Conservation (phyloP, 208 protist species). For the Leishmania tarentolae region DNA sequence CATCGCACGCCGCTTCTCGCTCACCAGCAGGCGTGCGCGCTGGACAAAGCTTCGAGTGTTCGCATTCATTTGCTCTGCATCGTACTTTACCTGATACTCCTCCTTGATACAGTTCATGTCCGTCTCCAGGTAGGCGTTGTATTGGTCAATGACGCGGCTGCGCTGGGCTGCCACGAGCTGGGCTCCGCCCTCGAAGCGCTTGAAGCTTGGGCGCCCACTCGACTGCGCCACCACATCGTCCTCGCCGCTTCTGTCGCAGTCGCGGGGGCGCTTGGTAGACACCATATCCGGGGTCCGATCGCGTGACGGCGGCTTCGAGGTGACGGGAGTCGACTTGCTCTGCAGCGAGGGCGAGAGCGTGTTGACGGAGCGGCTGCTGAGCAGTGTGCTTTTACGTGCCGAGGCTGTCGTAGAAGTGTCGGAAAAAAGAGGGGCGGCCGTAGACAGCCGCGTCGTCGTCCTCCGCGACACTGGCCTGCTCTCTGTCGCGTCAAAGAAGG, state of each 20-base stretch:
- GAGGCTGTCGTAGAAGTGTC: not conserved
- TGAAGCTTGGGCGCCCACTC: constrained; percentile 23
- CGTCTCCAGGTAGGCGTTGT: constrained; percentile 45
- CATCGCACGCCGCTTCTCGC: constrained; percentile 38
- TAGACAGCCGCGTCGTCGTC: constrained; percentile 10
- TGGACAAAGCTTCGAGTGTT: constrained; percentile 41
- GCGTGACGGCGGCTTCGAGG: constrained; percentile 15
- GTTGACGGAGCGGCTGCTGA: constrained; percentile 32
- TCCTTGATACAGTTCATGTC: constrained; percentile 67
- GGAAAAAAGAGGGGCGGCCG: constrained; percentile 8
- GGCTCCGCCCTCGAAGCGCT: constrained; percentile 24
- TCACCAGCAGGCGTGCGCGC: constrained; percentile 29
- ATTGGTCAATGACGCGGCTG: constrained; percentile 37
- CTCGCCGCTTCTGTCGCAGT: constrained; percentile 4
- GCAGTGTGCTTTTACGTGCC: constrained; percentile 23
- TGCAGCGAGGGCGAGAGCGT: constrained; percentile 4
- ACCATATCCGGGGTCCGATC: constrained; percentile 30
- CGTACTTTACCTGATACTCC: constrained; percentile 65
- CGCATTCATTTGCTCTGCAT: constrained; percentile 44
- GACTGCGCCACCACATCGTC: constrained; percentile 3
- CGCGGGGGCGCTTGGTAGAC: constrained; percentile 26
- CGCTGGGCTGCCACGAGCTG: constrained; percentile 36
- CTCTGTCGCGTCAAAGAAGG: constrained; percentile 41
- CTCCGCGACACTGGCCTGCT: constrained; percentile 18
- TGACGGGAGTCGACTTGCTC: constrained; percentile 3